These are phyloP conservation scores for Arachnomyces sp. DNA, from an alignment of 2,329 filamentous ascomycete species.

Conservation along the genomic window DNA sequence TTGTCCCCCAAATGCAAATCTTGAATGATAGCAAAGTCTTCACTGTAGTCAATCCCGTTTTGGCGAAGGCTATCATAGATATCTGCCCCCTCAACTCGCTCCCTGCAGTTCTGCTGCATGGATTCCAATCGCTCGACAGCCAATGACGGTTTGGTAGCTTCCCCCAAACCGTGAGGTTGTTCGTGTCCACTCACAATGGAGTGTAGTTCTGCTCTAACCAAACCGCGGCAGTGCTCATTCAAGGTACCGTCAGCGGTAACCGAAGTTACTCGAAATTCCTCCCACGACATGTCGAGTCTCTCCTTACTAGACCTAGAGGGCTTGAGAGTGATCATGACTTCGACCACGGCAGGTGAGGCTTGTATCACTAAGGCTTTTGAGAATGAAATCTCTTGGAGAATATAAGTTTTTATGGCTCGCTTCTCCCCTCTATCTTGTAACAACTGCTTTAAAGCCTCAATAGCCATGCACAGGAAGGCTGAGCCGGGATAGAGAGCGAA, in stretches of 20 bases:
- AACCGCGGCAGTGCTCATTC: slow-evolving; percentile 15
- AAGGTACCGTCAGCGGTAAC: slow-evolving; percentile 7
- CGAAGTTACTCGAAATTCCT: slow-evolving; percentile 12
- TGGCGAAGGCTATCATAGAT: slow-evolving; percentile 1
- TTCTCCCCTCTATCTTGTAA: not conserved
- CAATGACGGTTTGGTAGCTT: too few species aligned
- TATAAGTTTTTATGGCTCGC: not conserved
- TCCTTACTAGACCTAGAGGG: too few species aligned
- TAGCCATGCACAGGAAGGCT: not conserved
- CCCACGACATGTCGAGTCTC: slow-evolving; percentile 1
- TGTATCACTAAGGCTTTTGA: too few species aligned
- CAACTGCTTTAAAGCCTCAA: slow-evolving; percentile 3
- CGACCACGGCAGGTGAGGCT: too few species aligned
- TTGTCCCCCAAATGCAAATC: slow-evolving; percentile 1
- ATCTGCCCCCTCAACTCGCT: not conserved
- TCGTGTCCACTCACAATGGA: not conserved
- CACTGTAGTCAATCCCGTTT: slow-evolving; percentile 5
- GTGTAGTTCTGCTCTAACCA: slow-evolving; percentile 2
- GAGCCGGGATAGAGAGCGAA: slow-evolving; percentile 2
- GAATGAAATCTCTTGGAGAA: too few species aligned
- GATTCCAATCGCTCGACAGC: not conserved
- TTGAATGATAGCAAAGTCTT: slow-evolving; percentile 4
- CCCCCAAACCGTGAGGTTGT: not conserved
- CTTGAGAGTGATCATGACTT: too few species aligned
- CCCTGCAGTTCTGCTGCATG: too few species aligned